Base-by-base conservation (phyloP, 371 early-diverging fungal species). In the Apophysomyces trapeziformis region DNA sequence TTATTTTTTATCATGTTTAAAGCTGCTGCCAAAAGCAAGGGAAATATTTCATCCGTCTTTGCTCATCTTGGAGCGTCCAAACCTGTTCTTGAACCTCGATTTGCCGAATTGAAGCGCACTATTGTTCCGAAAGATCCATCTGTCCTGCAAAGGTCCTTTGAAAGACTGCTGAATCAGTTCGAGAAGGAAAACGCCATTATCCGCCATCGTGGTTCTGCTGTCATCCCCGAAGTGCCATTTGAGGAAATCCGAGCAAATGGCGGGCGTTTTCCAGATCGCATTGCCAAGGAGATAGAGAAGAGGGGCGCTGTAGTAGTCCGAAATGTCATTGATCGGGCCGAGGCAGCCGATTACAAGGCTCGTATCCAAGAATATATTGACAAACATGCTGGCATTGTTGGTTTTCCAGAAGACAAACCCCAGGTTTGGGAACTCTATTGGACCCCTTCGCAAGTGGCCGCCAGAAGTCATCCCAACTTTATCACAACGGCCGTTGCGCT, bases 371-470 rank as follows among this genome's bases (percentile, higher is more conserved):
- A 70, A 6, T 76, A 80, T 36, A 69, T 78, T 45, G 54, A 64
- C 3, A 60, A 50, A 6, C 70, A 81, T 67, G 68, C 57, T 5
- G 69, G 64, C 3, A 18, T 60, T n/a, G 65, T 16, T 43, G 81
- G 81, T 0, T 78, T 68, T 41, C 81, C 78, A 7, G 68, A 64
- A 41, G 67, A 68, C 5, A 64, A 76, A 58, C 81, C 78, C 5
- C 76, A 75, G 47, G 71, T 76, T 4, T 80, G 74, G 74, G 81
- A 80, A 39, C 41, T 78, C 0, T 80, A 80, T 50, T 80, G 78
- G 78, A 59, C 75, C 21, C 57, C 67, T 36, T 38, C 76, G 2
- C 81, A 78, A 67, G 61, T 72, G 0, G 43, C 56, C 4, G 73
- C 75, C 32, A 65, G 78, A 39, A 65, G 70, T 7, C 78, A 80